Percentiles rank a stretch among this genome's conserved stretches.
Evolutionary conservation across 2,329 filamentous ascomycete species (phyloP).

Genomic region (Botrytis hyacinthi): DNA sequence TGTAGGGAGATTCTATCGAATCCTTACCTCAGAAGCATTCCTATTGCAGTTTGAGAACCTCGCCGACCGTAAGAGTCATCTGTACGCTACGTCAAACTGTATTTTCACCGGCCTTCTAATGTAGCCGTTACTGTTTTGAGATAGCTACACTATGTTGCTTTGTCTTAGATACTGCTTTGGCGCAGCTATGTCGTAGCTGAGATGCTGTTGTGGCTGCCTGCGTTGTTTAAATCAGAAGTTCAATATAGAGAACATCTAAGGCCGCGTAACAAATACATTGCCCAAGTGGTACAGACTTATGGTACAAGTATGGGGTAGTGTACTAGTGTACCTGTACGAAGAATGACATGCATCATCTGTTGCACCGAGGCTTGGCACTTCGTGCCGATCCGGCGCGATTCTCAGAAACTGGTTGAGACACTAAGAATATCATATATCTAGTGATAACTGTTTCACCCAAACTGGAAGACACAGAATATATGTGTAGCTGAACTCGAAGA

Average conservation of each 20-base stretch:
- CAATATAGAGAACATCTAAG: not conserved
- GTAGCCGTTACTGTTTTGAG: not conserved
- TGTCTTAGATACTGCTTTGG: not conserved
- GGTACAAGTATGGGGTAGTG: not conserved
- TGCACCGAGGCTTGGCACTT: not conserved
- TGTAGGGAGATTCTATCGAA: not conserved
- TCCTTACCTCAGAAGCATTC: not conserved
- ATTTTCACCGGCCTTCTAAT: not conserved
- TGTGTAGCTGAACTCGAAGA: conserved; percentile 1
- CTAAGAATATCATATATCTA: not conserved
- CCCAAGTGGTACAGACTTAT: not conserved
- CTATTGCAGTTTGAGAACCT: not conserved
- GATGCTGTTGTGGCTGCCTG: not conserved
- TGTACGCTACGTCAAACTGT: no score
- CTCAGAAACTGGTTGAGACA: not conserved
- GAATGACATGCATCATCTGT: not conserved
- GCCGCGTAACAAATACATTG: not conserved
- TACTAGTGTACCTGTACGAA: not conserved
- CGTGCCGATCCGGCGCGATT: not conserved
- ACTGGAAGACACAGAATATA: not conserved
- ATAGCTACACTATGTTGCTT: not conserved
- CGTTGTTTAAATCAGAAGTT: not conserved
- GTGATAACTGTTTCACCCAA: not conserved
- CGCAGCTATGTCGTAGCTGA: not conserved
- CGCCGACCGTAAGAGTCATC: not conserved